phyloP scores from a whole-genome alignment of 257 asterid species.

The Scutellaria minor region DNA sequence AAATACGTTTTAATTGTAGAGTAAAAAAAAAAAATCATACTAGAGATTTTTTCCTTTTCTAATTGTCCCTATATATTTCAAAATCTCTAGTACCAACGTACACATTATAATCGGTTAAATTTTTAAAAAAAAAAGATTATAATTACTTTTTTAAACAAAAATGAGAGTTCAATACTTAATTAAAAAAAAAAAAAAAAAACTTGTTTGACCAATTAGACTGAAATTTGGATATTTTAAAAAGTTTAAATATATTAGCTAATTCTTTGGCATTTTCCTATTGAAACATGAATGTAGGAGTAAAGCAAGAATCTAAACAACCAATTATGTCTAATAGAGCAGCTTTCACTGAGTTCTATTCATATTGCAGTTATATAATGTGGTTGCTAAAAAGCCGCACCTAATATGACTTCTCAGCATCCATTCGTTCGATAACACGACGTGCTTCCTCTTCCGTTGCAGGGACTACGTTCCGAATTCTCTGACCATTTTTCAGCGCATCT shows the following conservation, averaged over 20 bases:
- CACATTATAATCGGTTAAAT: no score
- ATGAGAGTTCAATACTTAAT: no score
- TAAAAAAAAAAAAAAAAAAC: no score
- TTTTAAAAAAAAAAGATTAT: no score
- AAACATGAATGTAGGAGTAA: not conserved
- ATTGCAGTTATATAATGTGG: not conserved
- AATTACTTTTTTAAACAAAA: no score
- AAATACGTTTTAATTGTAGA: no score
- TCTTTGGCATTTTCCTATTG: not conserved
- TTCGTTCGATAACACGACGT: slow-evolving; percentile 72
- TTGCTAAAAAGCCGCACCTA: not conserved
- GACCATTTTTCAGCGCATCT: slow-evolving; percentile 57
- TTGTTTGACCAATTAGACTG: no score
- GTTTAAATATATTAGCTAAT: not conserved
- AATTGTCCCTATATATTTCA: no score
- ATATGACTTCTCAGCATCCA: slow-evolving; percentile 73
- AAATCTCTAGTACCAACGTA: no score
- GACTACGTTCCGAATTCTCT: slow-evolving; percentile 70
- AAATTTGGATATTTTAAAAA: no score
- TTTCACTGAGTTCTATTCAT: not conserved
- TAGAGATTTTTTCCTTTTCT: no score
- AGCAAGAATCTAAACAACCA: slow-evolving; percentile 13
- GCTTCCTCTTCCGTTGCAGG: slow-evolving; percentile 95
- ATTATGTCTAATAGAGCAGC: slow-evolving; percentile 10
- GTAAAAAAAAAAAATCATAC: no score